These are phyloP conservation scores for Colletotrichum sp. DNA, from an alignment of 2,329 filamentous ascomycete species.

Conservation along the genomic window DNA sequence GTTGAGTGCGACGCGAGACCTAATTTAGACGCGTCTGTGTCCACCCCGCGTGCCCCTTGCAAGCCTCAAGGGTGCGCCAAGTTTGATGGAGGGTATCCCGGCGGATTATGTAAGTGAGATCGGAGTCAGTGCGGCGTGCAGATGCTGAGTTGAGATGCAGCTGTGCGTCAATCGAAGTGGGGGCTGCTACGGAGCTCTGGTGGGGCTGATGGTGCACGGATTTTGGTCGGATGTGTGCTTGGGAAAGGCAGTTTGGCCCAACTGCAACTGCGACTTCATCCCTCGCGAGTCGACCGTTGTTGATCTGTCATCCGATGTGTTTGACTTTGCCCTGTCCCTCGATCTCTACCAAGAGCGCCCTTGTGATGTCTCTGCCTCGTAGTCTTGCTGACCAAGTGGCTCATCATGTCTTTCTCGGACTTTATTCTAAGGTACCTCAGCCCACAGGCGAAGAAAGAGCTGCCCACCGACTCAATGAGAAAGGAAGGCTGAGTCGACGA, in stretches of 20 bases:
- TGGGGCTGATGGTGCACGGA: not conserved
- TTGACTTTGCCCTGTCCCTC: not conserved
- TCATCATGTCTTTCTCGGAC: not conserved
- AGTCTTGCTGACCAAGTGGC: not conserved
- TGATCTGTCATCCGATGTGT: not conserved
- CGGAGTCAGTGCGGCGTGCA: not conserved
- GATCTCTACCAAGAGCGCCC: not conserved
- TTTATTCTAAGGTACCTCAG: not conserved
- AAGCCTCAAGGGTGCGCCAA: not conserved
- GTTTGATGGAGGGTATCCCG: not conserved
- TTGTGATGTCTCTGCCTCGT: not conserved
- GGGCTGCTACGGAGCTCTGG: not conserved
- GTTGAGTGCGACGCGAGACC: slow-evolving; percentile 1
- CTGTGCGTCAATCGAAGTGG: not conserved
- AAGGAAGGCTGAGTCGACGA: not conserved
- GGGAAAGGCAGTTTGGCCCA: not conserved
- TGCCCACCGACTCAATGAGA: not conserved
- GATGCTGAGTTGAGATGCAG: not conserved
- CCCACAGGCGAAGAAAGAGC: not conserved
- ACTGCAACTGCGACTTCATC: slow-evolving; percentile 10
- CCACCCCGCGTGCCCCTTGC: slow-evolving; percentile 8
- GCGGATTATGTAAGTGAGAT: not conserved
- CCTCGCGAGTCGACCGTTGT: slow-evolving; percentile 9
- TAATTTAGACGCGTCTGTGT: slow-evolving; percentile 10
- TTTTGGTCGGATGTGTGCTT: not conserved